Conservation (phyloP, 345 rosid species). For the Geranium brycei region DNA sequence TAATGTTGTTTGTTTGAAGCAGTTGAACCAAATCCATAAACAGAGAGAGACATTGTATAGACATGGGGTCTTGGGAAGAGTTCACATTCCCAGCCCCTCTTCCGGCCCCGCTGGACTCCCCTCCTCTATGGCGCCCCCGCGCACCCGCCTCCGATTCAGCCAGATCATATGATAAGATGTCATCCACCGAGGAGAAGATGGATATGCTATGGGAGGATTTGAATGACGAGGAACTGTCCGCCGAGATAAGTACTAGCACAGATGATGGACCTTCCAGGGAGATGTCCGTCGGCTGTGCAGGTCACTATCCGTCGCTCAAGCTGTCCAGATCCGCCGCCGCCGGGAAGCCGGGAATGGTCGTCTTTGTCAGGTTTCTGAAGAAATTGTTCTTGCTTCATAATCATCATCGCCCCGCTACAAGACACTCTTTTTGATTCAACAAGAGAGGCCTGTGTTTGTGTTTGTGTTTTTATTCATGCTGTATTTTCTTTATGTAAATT, state of each 20-base stretch:
- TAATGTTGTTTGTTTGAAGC: too few species aligned
- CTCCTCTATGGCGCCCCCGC: constrained; percentile 51
- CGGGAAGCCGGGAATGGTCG: constrained; percentile 24
- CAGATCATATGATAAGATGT: background rate
- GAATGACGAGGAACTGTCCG: constrained; percentile 38
- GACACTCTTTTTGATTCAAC: too few species aligned
- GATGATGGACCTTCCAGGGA: constrained; percentile 13
- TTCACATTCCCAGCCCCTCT: constrained; percentile 55
- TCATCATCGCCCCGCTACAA: constrained; percentile 11
- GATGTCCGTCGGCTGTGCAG: background rate
- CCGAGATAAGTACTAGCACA: constrained; percentile 17
- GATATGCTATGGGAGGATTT: constrained; percentile 87
- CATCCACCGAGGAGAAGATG: constrained; percentile 40
- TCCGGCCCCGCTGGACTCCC: constrained; percentile 37
- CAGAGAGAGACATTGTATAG: too few species aligned
- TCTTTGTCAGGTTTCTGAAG: constrained; percentile 40
- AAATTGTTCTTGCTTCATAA: constrained; percentile 41
- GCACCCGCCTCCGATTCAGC: background rate
- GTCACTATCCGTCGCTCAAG: constrained; percentile 5
- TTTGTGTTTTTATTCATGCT: too few species aligned
- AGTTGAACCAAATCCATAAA: too few species aligned
- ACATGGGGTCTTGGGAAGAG: constrained; percentile 23
- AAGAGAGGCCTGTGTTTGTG: too few species aligned
- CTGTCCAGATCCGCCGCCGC: constrained; percentile 1
- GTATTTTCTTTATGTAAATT: too few species aligned